Conservation (phyloP, 805 yeast genomes). For the Wickerhamiella azymoides region DNA sequence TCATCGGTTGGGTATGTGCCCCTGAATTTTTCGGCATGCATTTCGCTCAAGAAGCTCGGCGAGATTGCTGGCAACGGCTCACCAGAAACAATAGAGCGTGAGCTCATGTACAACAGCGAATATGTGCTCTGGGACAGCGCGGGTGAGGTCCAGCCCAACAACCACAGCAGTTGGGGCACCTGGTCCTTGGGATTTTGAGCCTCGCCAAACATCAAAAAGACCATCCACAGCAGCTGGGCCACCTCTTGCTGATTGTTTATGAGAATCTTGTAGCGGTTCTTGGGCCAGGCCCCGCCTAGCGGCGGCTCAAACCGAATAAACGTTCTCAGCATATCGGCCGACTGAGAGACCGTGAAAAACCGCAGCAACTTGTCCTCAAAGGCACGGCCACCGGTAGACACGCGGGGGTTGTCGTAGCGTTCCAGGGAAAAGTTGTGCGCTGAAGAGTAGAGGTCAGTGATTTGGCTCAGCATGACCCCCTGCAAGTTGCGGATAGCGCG, state of each 20-base stretch:
- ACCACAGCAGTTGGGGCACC: constrained; percentile 7
- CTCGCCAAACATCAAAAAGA: constrained; percentile 21
- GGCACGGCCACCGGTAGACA: constrained; percentile 18
- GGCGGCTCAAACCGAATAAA: constrained; percentile 25
- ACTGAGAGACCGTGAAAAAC: constrained; percentile 10
- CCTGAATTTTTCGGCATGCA: background rate
- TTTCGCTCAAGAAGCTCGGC: constrained; percentile 7
- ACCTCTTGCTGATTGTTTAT: constrained; percentile 19
- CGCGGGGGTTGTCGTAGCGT: constrained; percentile 14
- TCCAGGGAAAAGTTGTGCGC: constrained; percentile 23
- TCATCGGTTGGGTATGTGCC: background rate
- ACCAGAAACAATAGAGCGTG: constrained; percentile 2
- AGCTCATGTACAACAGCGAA: constrained; percentile 7
- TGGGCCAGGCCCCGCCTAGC: constrained; percentile 25
- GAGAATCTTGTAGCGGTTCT: constrained; percentile 21
- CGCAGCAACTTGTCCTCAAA: constrained; percentile 14
- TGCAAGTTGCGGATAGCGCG: constrained; percentile 21
- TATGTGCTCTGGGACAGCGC: constrained; percentile 1
- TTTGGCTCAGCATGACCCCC: constrained; percentile 17
- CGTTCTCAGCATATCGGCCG: constrained; percentile 15
- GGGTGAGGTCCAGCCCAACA: constrained; percentile 11
- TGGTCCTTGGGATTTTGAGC: constrained; percentile 12
- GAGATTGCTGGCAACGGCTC: constrained; percentile 8
- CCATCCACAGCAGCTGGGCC: constrained; percentile 17
- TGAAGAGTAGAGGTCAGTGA: constrained; percentile 22